These are phyloP conservation scores for Nelumbo lutea DNA, from an alignment of 164 flowering plant genomes.

Conservation along the genomic window DNA sequence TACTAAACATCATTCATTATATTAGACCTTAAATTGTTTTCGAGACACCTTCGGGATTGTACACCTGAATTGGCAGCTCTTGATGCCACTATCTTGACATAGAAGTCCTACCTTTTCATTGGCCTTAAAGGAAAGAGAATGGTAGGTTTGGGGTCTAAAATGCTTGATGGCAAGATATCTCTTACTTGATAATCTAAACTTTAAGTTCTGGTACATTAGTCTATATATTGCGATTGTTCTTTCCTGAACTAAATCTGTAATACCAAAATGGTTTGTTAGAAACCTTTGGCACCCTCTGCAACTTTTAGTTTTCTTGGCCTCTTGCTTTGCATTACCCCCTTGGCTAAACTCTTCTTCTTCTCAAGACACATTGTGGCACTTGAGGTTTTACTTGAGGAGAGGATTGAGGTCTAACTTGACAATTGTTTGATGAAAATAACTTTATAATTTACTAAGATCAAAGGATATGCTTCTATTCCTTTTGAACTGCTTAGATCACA, in stretches of 20 bases:
- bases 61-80: constrained; percentile 96
- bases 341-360: constrained; percentile 46
- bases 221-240: constrained; percentile 17
- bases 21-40: constrained; percentile 62
- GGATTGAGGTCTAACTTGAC: constrained; percentile 47
- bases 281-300: constrained; percentile 33
- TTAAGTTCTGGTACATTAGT: constrained; percentile 26
- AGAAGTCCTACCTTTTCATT: constrained; percentile 71
- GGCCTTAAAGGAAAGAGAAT: constrained; percentile 30
- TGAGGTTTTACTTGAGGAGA: constrained; percentile 19
- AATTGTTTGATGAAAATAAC: constrained; percentile 73
- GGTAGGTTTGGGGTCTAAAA: constrained; percentile 17
- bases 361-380: constrained; percentile 8
- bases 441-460: constrained; percentile 68
- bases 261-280: constrained; percentile 22
- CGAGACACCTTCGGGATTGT: constrained; percentile 45
- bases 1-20: constrained; percentile 75
- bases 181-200: constrained; percentile 26
- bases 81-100: constrained; percentile 86
- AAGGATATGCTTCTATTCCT: constrained; percentile 69
- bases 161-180: constrained; percentile 33
- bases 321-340: constrained; percentile 35
- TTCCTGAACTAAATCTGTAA: constrained; percentile 17
- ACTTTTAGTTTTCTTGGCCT: constrained; percentile 57
- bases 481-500: constrained; percentile 73